These are phyloP conservation scores for Stemphylium vesicarium DNA, from an alignment of 2,329 filamentous ascomycete genomes.

Conservation along the genomic window DNA sequence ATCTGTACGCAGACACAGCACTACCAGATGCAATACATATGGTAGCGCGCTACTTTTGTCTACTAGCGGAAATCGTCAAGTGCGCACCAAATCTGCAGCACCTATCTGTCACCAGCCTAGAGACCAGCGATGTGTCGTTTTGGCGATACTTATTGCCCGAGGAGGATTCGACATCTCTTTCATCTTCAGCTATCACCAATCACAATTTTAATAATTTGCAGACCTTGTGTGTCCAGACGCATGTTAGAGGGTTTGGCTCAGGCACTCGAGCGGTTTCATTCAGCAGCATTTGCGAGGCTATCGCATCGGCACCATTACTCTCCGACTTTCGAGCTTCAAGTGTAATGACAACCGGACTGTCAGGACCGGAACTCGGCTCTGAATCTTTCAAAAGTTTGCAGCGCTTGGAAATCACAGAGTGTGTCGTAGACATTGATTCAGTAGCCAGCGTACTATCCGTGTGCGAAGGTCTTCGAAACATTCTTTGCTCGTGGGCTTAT, in stretches of 20 bases:
- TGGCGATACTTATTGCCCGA: conserved; percentile 25
- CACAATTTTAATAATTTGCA: conserved; percentile 22
- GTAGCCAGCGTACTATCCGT: conserved; percentile 11
- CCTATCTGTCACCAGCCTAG: conserved; percentile 31
- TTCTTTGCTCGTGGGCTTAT: conserved; percentile 31
- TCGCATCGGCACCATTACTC: conserved; percentile 18
- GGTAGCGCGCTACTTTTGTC: conserved; percentile 22
- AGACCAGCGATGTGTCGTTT: conserved; percentile 24
- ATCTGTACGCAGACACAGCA: conserved; percentile 16
- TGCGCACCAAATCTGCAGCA: conserved; percentile 29
- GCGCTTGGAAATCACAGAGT: conserved; percentile 30
- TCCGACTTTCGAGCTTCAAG: conserved; percentile 23
- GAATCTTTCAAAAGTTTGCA: conserved; percentile 17
- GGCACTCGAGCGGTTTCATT: conserved; percentile 1
- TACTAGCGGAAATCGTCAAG: conserved; percentile 27
- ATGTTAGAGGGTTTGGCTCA: neutral
- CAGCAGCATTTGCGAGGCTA: conserved; percentile 8
- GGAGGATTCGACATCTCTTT: neutral
- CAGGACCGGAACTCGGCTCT: neutral
- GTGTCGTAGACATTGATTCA: conserved; percentile 15
- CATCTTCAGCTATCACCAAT: neutral
- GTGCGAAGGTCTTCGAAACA: conserved; percentile 26
- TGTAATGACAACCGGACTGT: neutral
- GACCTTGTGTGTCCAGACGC: conserved; percentile 26
- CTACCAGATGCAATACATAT: conserved; percentile 3